Base-by-base conservation (phyloP, 306 rosid species). In the Quercus glauca region DNA sequence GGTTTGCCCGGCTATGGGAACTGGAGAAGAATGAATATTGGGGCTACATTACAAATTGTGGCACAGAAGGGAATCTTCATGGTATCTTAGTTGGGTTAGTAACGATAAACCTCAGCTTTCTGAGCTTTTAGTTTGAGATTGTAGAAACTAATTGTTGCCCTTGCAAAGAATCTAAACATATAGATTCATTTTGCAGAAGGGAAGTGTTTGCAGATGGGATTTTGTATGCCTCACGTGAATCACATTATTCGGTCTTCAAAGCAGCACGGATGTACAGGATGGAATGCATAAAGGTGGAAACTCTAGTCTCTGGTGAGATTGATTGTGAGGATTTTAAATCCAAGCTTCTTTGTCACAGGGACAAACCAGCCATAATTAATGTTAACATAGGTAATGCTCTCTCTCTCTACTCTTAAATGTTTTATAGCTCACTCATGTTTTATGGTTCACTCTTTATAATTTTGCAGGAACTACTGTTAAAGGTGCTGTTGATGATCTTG, bases 41-140 rank as follows among this genome's bases (percentile, higher is more conserved):
- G 99, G 98, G 99, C 9, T 96, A 96, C 86, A 93, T 93, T 55
- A 93, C 99, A 28, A 93, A 96, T 85, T 93, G 99, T 76, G 99
- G 99, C 31, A 93, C 99, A 8, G 99, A 93, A 83, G 99, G 99
- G 53, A 93, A 96, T 84, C 95, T 96, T 57, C 99, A 96, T 77
- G 99, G 99, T 70, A 88, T 90, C 71, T 84, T 92, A 69, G 76
- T 85, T 2, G 95, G 97, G 94, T 92, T 12, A 68, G 89, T 82
- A 31, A 35, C 3, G 4, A 21, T 29, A 4, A 74, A 19, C 18
- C 31, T 69, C 0, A n/a, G 11, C 65, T 19, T 11, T 28, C 4
- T 3, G 5, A 8, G 53, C 6, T n/a, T 65, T 37, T 55, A 53
- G 4, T 72, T 72, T 3, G 4, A 33, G 25, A 35, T 67, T 21